Conservation (phyloP, 2,329 filamentous ascomycete genomes). For the Epichloe elymi region DNA sequence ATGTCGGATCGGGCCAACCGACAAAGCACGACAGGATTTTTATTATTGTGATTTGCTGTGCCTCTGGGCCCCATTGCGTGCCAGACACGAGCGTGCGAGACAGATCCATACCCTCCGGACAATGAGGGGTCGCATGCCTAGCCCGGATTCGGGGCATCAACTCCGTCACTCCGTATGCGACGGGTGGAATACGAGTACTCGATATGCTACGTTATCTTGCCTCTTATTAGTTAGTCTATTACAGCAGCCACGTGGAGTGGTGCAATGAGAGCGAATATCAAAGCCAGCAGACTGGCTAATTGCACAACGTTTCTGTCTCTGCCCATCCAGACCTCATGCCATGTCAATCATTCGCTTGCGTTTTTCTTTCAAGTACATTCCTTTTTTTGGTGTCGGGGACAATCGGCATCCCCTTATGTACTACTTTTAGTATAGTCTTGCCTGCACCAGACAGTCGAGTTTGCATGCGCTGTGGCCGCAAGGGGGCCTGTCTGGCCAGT, state of each 20-base stretch:
- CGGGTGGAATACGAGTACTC: neutral
- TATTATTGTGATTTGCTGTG: neutral
- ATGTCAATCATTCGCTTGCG: neutral
- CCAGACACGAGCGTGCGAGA: neutral
- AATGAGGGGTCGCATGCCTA: too few species aligned
- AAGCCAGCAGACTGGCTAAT: too few species aligned
- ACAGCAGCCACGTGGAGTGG: too few species aligned
- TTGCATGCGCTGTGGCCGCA: neutral
- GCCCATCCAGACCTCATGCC: too few species aligned
- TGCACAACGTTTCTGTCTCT: too few species aligned
- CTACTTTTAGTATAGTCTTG: too few species aligned
- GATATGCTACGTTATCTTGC: neutral
- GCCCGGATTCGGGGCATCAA: neutral
- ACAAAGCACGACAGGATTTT: neutral
- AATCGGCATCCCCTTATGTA: too few species aligned
- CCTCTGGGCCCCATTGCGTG: neutral
- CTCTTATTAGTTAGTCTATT: neutral
- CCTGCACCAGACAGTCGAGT: too few species aligned
- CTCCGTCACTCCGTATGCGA: neutral
- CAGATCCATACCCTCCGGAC: neutral
- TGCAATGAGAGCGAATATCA: too few species aligned
- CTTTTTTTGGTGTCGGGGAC: too few species aligned
- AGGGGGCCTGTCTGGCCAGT: slow-evolving; percentile 6
- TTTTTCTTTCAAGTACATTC: too few species aligned
- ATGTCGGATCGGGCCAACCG: neutral